Evolutionary conservation across 2,329 filamentous ascomycete species (phyloP).

Genomic region (Colletotrichum sansevieriae): DNA sequence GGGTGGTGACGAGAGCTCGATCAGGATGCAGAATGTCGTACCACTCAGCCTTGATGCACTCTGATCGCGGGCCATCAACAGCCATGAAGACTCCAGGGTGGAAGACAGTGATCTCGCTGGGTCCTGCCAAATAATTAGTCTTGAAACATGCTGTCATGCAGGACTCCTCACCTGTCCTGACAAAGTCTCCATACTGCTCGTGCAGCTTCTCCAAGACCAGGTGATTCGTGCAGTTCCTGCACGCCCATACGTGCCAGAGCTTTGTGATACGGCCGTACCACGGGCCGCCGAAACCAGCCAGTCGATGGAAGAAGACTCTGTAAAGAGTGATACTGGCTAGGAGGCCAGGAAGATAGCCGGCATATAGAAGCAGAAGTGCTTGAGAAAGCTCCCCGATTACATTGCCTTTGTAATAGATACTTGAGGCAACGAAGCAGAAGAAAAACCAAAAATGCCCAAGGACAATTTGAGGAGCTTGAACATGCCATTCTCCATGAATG

Average conservation of each 20-base stretch:
- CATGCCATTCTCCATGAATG: conserved; percentile 47
- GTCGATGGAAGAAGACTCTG: conserved; percentile 55
- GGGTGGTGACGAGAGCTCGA: conserved; percentile 42
- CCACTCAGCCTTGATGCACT: conserved; percentile 47
- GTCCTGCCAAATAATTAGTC: conserved; percentile 34
- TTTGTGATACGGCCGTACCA: conserved; percentile 52
- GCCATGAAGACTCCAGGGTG: conserved; percentile 45
- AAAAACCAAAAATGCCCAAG: conserved; percentile 38
- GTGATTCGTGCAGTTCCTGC: conserved; percentile 45
- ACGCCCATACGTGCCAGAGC: conserved; percentile 51
- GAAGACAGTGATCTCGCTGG: conserved; percentile 46
- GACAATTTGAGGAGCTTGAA: conserved; percentile 43
- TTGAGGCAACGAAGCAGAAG: conserved; percentile 27
- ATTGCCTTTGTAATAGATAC: conserved; percentile 25
- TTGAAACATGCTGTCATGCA: not conserved
- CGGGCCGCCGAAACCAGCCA: conserved; percentile 54
- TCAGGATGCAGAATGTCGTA: conserved; percentile 46
- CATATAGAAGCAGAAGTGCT: conserved; percentile 23
- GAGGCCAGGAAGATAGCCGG: conserved; percentile 40
- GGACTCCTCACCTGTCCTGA: conserved; percentile 44
- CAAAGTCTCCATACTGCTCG: conserved; percentile 45
- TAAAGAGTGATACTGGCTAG: conserved; percentile 53
- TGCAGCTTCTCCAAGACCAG: conserved; percentile 43
- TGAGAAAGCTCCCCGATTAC: conserved; percentile 22
- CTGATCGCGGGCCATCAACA: conserved; percentile 45